Conservation (phyloP, 1,284 basidiomycete species). For the Pseudomicrostroma phylloplanum region DNA sequence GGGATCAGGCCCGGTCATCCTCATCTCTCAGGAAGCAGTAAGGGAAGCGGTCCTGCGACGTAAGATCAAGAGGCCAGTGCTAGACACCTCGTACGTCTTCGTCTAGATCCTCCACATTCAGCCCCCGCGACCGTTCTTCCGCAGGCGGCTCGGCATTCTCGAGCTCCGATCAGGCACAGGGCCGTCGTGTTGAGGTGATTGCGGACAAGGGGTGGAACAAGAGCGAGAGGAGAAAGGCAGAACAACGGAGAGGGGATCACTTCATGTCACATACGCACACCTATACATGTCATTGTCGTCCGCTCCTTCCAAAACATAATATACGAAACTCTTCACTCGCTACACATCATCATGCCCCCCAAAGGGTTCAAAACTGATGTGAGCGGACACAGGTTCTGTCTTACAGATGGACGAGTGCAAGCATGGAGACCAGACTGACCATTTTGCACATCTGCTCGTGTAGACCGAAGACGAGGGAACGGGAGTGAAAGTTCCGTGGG, state of each 20-base stretch:
- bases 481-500: neutral
- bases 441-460: neutral
- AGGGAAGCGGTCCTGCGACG: constrained; percentile 20
- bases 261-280: neutral
- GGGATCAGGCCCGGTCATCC: constrained; percentile 16
- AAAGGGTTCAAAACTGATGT: neutral
- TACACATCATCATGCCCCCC: neutral
- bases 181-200: neutral
- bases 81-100: constrained; percentile 31
- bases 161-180: neutral
- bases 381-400: neutral
- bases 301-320: too few relatives aligned
- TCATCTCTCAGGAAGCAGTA: constrained; percentile 25
- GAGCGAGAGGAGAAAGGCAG: neutral
- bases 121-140: too few relatives aligned
- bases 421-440: neutral
- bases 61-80: constrained; percentile 27
- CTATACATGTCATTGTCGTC: too few relatives aligned
- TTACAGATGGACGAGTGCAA: neutral
- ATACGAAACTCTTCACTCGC: too few relatives aligned
- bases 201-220: neutral
- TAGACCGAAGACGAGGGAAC: neutral
- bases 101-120: constrained; percentile 8
- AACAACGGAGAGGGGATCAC: neutral
- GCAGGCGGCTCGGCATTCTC: too few relatives aligned